phyloP scores from a whole-genome alignment of 257 asterid species.

The Penstemon barbatus region DNA sequence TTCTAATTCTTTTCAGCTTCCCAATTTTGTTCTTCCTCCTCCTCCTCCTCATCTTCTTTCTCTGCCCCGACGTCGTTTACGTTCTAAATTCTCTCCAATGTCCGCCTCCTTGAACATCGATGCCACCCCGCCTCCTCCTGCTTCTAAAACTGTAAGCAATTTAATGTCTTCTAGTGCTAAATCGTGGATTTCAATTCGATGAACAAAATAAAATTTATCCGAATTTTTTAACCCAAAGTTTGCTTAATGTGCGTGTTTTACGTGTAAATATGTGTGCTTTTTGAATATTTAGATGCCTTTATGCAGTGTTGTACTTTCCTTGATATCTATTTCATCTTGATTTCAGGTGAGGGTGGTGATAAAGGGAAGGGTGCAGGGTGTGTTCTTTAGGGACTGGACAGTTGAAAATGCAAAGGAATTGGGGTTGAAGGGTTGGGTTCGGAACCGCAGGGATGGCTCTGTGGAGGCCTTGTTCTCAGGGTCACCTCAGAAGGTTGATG shows the following conservation, averaged over 20 bases:
- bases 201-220: background rate
- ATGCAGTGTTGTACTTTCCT: background rate
- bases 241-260: background rate
- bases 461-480: constrained; percentile 92
- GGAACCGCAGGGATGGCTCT: constrained; percentile 83
- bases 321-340: too few relatives aligned
- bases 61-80: constrained; percentile 47
- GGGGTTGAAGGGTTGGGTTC: constrained; percentile 92
- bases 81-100: constrained; percentile 37
- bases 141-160: constrained; percentile 54
- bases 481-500: constrained; percentile 65
- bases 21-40: constrained; percentile 33
- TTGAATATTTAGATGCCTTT: too few relatives aligned
- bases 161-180: too few relatives aligned
- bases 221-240: background rate
- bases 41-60: constrained; percentile 39
- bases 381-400: constrained; percentile 88
- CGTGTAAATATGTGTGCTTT: background rate
- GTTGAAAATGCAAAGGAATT: constrained; percentile 70
- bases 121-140: constrained; percentile 22
- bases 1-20: constrained; percentile 40
- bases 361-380: constrained; percentile 93
- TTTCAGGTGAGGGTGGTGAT: constrained; percentile 65
- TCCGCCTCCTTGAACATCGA: constrained; percentile 37
- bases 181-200: background rate